Evolutionary conservation across 2,329 filamentous ascomycete genomes (phyloP), one percentile per base, ranked within the genome.

Genomic region (Rutstroemia sp.): DNA sequence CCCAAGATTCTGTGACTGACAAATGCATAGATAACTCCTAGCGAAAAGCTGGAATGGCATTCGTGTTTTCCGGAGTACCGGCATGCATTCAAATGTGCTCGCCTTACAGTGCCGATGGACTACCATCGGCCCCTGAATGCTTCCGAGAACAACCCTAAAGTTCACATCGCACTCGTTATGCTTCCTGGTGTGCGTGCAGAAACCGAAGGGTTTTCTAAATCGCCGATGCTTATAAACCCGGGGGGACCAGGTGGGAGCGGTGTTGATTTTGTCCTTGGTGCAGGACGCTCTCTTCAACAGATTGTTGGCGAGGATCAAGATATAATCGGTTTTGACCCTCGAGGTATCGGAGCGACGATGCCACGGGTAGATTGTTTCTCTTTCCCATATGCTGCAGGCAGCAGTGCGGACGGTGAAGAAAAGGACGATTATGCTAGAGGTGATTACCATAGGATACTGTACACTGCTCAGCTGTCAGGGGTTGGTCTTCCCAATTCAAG

Each of bases 341-440:
- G 76, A 17, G 76, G 76, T 68, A 72, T 81, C 23, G 77, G 78
- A 4, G 71, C 74, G 7, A 78, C 78, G 2, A 71, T 75, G 1
- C 78, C 78, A 3, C 68, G 76, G 19, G 68, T 79, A 14, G 76
- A 80, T 50, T 82, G 79, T 63, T 82, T 78, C 75, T 69, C 69
- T 5, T 50, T 67, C 73, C 44, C 61, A 16, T 41, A 30, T 17
- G 50, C 56, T 21, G 23, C 46, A 19, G 19, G n/a, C 8, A 63
- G 67, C 77, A 51, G 54, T 7, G 38, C 46, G 21, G 34, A 51
- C 25, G 47, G 45, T 42, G 51, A 39, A 14, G 19, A 46, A 9
- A 58, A 60, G 8, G 62, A 65, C 41, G 61, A 68, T 74, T 77
- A 68, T 67, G 23, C 67, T 75, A 16, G 72, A 74, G 63, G 76